Conservation (phyloP, 768 basidiomycete genomes). For the Collybia sp. region DNA sequence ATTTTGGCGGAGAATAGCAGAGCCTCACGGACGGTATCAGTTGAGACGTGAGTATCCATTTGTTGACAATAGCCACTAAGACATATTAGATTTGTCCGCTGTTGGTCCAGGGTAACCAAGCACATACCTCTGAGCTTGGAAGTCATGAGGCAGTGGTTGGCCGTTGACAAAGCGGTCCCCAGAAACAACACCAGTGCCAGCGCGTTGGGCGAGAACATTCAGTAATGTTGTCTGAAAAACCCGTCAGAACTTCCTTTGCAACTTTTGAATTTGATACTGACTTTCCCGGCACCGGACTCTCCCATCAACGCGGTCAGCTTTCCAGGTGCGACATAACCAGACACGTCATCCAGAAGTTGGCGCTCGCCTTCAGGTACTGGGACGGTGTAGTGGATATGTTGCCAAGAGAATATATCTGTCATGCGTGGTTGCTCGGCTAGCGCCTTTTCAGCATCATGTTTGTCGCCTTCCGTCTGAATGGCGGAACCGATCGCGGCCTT, state of each 20-base stretch:
- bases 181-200: conserved; percentile 26
- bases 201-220: conserved; percentile 38
- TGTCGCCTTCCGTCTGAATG: background rate
- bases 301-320: conserved; percentile 67
- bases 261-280: too few species aligned
- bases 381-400: conserved; percentile 55
- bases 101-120: background rate
- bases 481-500: conserved; percentile 1
- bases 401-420: conserved; percentile 67
- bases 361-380: conserved; percentile 36
- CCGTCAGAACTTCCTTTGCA: too few species aligned
- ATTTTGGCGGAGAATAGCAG: conserved; percentile 75
- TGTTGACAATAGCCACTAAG: conserved; percentile 76
- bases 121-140: conserved; percentile 42
- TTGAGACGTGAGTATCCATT: conserved; percentile 76
- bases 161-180: conserved; percentile 40
- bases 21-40: conserved; percentile 77
- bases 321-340: conserved; percentile 66
- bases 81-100: background rate
- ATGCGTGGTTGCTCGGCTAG: conserved; percentile 17
- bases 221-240: conserved; percentile 31
- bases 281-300: conserved; percentile 26
- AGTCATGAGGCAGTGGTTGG: conserved; percentile 34
- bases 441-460: conserved; percentile 10
- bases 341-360: conserved; percentile 51